Base-by-base conservation (phyloP, 352 stramenopile genomes). In the Pythium diclinum region DNA sequence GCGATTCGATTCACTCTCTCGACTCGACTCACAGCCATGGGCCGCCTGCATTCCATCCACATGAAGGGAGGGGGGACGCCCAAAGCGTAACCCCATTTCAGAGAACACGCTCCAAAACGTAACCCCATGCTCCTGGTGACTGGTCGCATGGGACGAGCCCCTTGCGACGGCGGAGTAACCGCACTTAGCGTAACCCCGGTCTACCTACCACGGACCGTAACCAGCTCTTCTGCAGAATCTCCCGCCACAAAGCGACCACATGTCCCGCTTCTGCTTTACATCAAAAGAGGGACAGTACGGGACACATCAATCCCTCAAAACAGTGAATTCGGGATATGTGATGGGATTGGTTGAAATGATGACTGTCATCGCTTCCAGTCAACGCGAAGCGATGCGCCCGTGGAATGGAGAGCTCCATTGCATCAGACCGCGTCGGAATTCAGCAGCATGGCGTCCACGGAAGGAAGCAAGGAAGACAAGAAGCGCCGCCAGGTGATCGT, bases 401-500 rank as follows among this genome's bases (percentile, higher is more conserved):
- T 44, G 21, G 25, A 44, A 55, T 40, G 36, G 19, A 16, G 34
- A 60, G 54, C n/a, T 14, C 32, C 32, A 49, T 47, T 48, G 5
- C 58, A 64, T 57, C 9, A 19, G 44, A n/a, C n/a, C n/a, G n/a
- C n/a, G n/a, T n/a, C n/a, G n/a, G 40, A 52, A 65, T 40, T 14
- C 11, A 62, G 48, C 36, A 63, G 44, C 4, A 59, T 65, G 40
- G 25, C 56, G 52, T 55, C 42, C 3, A 70, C 59, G 58, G 63
- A 68, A 33, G 28, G 56, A 28, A 66, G 21, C 13, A 63, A 61
- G 58, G 82, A 89, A 25, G 85, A 93, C 63, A 77, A 87, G 59
- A 88, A 94, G 68, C 78, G 85, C 61, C 85, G 85, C 16, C 87
- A 98, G 67, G 86, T 99, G 65, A 98, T 99, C 62, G 84, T 99